These are phyloP conservation scores for Mycena sp. DNA, from an alignment of 1,284 basidiomycete species.

Conservation along the genomic window DNA sequence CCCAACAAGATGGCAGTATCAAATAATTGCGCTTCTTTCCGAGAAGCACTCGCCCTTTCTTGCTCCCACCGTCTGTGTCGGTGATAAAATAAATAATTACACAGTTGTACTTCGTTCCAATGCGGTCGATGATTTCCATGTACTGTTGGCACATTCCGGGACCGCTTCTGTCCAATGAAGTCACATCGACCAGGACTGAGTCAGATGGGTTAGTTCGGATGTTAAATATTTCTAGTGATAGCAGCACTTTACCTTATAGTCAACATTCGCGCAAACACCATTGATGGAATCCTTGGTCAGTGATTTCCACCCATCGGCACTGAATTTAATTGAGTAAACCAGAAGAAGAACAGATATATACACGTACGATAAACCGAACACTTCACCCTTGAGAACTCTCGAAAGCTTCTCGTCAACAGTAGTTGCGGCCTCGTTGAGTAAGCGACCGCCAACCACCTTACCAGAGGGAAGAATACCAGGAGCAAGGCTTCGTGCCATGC, in stretches of 20 bases:
- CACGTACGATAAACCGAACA: too few species aligned
- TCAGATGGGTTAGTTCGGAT: too few species aligned
- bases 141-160: too few species aligned
- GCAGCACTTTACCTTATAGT: too few species aligned
- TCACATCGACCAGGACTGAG: too few species aligned
- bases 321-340: too few species aligned
- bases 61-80: conserved; percentile 21
- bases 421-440: background rate
- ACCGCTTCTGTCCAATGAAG: too few species aligned
- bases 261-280: too few species aligned
- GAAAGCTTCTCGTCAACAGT: background rate
- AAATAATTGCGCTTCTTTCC: conserved; percentile 9
- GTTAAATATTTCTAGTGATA: too few species aligned
- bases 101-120: background rate
- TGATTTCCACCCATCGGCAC: too few species aligned
- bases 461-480: conserved; percentile 4
- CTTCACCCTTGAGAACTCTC: background rate
- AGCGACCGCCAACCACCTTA: background rate
- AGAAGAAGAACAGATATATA: too few species aligned
- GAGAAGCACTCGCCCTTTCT: conserved; percentile 11
- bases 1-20: background rate
- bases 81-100: background rate
- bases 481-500: background rate
- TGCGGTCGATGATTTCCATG: background rate
- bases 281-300: too few species aligned